Percentiles rank a stretch among this genome's conserved stretches.
Conservation (phyloP, 305 asterid species). For the Fraxinus angustifolia region DNA sequence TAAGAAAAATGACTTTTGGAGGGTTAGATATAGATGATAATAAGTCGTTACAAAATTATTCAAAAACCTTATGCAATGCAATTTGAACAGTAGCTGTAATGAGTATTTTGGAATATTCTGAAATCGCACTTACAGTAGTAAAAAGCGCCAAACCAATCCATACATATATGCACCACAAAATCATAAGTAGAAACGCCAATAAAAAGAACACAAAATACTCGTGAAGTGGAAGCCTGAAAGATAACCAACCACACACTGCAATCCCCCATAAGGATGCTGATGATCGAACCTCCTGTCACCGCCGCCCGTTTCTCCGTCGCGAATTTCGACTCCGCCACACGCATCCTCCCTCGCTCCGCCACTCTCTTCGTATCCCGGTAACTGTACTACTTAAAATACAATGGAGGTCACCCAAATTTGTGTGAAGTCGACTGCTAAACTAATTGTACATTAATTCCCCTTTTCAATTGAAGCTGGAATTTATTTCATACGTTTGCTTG, state of each 20-base stretch:
- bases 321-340: constrained; percentile 37
- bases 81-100: neutral
- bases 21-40: neutral
- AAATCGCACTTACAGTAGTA: neutral
- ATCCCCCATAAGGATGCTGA: constrained; percentile 47
- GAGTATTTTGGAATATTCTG: neutral
- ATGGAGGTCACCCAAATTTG: neutral
- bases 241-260: neutral
- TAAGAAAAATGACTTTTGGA: neutral
- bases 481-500: neutral
- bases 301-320: constrained; percentile 48
- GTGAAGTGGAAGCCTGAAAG: neutral
- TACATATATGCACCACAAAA: neutral
- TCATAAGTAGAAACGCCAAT: neutral
- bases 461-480: neutral
- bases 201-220: neutral
- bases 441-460: neutral
- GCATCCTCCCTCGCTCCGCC: constrained; percentile 43
- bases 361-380: constrained; percentile 50
- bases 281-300: constrained; percentile 57
- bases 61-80: neutral
- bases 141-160: neutral
- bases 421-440: neutral
- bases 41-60: neutral
- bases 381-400: neutral